A percentile compares a stretch with the other conserved stretches of the same genome.
Conservation (phyloP, 2,329 filamentous ascomycete species). For the Stagonosporopsis vannaccii region DNA sequence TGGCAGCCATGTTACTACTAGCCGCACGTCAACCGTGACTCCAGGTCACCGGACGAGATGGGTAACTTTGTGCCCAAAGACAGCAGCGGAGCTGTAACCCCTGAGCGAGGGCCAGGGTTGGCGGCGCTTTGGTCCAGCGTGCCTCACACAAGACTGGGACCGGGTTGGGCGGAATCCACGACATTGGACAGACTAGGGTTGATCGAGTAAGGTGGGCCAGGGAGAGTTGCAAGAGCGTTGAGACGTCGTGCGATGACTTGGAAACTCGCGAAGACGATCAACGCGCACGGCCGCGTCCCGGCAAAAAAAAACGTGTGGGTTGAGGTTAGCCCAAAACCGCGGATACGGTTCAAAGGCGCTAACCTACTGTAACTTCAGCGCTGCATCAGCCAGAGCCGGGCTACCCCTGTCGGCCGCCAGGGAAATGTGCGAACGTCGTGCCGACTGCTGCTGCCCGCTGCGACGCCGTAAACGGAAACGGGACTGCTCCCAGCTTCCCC, state of each 20-base stretch:
- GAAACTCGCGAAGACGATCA: conserved; percentile 45
- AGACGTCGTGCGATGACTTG: conserved; percentile 42
- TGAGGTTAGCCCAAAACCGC: conserved; percentile 35
- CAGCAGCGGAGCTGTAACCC: conserved; percentile 33
- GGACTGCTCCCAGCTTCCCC: conserved; percentile 40
- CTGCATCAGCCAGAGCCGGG: conserved; percentile 20
- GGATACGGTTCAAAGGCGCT: conserved; percentile 35
- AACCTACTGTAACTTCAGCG: conserved; percentile 19
- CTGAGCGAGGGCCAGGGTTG: conserved; percentile 47
- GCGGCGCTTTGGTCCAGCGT: conserved; percentile 36
- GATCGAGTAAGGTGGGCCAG: conserved; percentile 43
- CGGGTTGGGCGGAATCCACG: conserved; percentile 46
- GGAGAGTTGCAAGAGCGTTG: conserved; percentile 45
- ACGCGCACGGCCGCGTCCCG: conserved; percentile 34
- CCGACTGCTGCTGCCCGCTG: conserved; percentile 31
- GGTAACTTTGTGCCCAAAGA: conserved; percentile 31
- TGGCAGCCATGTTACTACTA: conserved; percentile 34
- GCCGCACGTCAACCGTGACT: conserved; percentile 38
- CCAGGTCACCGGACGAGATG: conserved; percentile 36
- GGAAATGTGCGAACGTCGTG: conserved; percentile 37
- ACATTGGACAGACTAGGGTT: conserved; percentile 43
- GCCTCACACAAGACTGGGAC: conserved; percentile 31
- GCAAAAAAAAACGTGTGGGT: conserved; percentile 35
- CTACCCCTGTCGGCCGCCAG: conserved; percentile 23
- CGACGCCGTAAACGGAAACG: conserved; percentile 36